Base-by-base conservation (phyloP, 805 yeast species). In the Candida michaelii region DNA sequence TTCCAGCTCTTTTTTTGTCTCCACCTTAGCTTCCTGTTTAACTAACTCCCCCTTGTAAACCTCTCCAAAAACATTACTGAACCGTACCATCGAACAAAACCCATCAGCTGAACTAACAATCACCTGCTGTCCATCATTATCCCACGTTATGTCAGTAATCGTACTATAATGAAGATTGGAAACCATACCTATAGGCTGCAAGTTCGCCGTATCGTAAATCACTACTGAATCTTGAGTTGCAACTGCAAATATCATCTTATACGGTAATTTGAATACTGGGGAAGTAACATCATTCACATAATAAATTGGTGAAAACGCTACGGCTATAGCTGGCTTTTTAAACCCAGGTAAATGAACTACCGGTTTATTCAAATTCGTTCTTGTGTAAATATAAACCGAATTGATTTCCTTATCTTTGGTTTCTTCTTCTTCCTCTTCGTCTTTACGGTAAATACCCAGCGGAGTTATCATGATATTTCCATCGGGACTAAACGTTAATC, bases 21-120 rank as follows among this genome's bases (percentile, higher is more conserved):
- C 27, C 27, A 16, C 25, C 15, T 21, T 24, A 3, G 7, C 27
- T 35, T 24, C 21, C 14, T 24, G 14, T 13, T 10, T 17, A 13
- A 31, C 30, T 16, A 27, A 25, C 8, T 18, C 40, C n/a, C 39
- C 43, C 4, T 8, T 23, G 12, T 35, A 35, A 9, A 42, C 40
- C 23, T 60, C 68, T 1, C 96, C 96, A 25, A 88, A 69, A 10
- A 79, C 70, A 2, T 64, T 73, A 1, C 64, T 60, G 25, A 42
- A 42, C 29, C 19, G 15, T 19, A 90, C 60, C 34, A 75, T 74
- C 1, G 96, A 84, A 50, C 97, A 85, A 59, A 89, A 91, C 14
- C 98, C 98, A 60, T 93, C 99, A 0, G 95, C 85, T 0, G 97
- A 86, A 5, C 95, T 81, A 17, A 86, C 71, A 52, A 91, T 69